These are phyloP conservation scores for Colletotrichum orbiculare DNA, from an alignment of 2,329 filamentous ascomycete genomes.

Conservation along the genomic window DNA sequence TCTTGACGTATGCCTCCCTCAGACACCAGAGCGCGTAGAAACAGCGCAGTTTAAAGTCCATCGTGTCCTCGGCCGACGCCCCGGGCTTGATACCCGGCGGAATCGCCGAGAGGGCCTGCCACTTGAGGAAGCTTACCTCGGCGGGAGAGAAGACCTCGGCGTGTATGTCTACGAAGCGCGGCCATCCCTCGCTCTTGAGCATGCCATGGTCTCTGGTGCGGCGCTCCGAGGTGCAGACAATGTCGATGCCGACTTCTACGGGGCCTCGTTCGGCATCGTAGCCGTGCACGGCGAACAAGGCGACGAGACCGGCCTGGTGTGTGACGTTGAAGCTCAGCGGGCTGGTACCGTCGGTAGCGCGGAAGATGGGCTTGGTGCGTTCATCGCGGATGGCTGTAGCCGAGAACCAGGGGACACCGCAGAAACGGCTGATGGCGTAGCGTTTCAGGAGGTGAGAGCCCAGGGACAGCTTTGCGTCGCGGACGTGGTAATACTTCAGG, in stretches of 20 bases:
- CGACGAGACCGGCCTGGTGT: slow-evolving; percentile 81
- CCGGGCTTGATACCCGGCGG: slow-evolving; percentile 39
- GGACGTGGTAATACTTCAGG: slow-evolving; percentile 71
- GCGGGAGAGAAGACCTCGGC: slow-evolving; percentile 73
- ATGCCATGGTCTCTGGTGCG: slow-evolving; percentile 71
- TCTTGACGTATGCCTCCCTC: slow-evolving; percentile 85
- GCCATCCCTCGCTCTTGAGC: slow-evolving; percentile 66
- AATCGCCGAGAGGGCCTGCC: slow-evolving; percentile 45
- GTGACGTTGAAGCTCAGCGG: slow-evolving; percentile 78
- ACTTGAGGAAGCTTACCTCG: slow-evolving; percentile 73
- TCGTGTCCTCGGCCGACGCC: slow-evolving; percentile 50
- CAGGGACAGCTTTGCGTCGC: slow-evolving; percentile 80
- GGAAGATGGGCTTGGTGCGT: slow-evolving; percentile 65
- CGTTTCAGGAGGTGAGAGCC: slow-evolving; percentile 81
- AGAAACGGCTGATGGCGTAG: slow-evolving; percentile 70
- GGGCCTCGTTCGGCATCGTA: slow-evolving; percentile 39
- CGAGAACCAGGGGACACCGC: slow-evolving; percentile 69
- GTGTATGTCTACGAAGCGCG: slow-evolving; percentile 77
- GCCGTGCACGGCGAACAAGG: slow-evolving; percentile 66
- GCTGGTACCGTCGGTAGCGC: slow-evolving; percentile 58
- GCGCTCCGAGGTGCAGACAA: slow-evolving; percentile 81
- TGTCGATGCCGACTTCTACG: slow-evolving; percentile 74
- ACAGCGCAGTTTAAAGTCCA: slow-evolving; percentile 71
- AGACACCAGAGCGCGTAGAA: slow-evolving; percentile 86
- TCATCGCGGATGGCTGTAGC: slow-evolving; percentile 67